These are phyloP conservation scores for Aspergillus sp. DNA, from an alignment of 2,329 filamentous ascomycete genomes.

Conservation along the genomic window DNA sequence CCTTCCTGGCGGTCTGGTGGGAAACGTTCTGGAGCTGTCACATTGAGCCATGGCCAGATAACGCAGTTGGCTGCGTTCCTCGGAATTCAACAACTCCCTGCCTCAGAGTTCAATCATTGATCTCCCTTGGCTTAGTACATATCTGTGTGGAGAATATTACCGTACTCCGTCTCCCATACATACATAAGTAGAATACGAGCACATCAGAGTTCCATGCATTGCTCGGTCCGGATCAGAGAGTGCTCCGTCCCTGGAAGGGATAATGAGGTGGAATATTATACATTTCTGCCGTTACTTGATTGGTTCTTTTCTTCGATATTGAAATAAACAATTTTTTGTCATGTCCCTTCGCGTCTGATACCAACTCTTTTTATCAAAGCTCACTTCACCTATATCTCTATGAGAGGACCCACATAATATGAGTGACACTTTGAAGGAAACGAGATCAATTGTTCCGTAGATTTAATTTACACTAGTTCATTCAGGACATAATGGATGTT, in stretches of 20 bases:
- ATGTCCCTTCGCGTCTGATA: background rate
- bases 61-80: background rate
- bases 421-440: background rate
- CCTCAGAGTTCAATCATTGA: background rate
- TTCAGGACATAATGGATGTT: slow-evolving; percentile 19
- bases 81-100: background rate
- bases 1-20: background rate
- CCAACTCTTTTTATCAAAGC: background rate
- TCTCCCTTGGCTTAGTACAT: background rate
- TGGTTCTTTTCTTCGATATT: no score
- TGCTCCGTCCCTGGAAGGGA: background rate
- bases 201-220: background rate
- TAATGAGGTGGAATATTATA: background rate
- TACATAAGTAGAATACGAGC: background rate
- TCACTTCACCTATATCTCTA: no score
- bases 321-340: no score
- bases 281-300: background rate
- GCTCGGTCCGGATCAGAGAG: background rate
- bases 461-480: slow-evolving; percentile 22
- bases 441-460: slow-evolving; percentile 18
- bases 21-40: background rate
- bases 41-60: background rate
- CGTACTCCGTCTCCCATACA: background rate
- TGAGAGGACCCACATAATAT: background rate
- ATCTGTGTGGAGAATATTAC: background rate